A percentile compares a stretch with the other conserved stretches of the same genome.
These are phyloP conservation scores for Lepiota subincarnata DNA, from an alignment of 768 basidiomycete species.

Conservation along the genomic window DNA sequence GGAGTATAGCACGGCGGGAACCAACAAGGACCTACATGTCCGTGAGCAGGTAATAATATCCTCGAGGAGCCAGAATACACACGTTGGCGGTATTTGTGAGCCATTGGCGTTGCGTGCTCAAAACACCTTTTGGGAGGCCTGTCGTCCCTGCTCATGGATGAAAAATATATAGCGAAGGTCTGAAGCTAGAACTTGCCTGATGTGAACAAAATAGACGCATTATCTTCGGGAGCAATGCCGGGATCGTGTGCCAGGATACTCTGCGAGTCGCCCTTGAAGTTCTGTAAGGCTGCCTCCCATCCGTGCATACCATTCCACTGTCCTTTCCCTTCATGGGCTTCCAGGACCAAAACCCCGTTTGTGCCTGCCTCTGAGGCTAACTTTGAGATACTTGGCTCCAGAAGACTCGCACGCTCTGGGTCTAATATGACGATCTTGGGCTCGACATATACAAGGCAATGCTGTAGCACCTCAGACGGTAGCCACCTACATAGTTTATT, in stretches of 20 bases:
- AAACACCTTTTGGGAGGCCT: constrained; percentile 41
- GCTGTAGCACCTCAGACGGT: constrained; percentile 32
- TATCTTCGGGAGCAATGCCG: constrained; percentile 39
- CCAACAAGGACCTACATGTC: constrained; percentile 28
- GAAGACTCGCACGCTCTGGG: constrained; percentile 37
- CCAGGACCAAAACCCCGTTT: constrained; percentile 37
- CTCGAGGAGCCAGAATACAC: constrained; percentile 2
- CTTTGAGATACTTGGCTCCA: constrained; percentile 25
- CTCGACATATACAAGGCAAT: constrained; percentile 41
- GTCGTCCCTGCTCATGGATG: constrained; percentile 17
- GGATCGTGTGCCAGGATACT: constrained; percentile 28
- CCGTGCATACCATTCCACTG: constrained; percentile 37
- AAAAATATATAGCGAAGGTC: background rate
- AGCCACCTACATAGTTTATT: constrained; percentile 30
- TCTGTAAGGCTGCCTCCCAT: constrained; percentile 32
- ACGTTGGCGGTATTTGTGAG: constrained; percentile 45
- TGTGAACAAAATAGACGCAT: constrained; percentile 50
- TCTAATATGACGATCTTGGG: constrained; percentile 44
- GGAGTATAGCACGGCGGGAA: constrained; percentile 29
- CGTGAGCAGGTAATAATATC: background rate
- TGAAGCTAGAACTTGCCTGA: constrained; percentile 31
- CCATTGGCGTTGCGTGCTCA: constrained; percentile 47
- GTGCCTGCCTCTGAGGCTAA: constrained; percentile 27
- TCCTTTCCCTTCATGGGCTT: constrained; percentile 36
- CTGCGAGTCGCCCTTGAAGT: constrained; percentile 27